Evolutionary conservation across 768 basidiomycete species (phyloP).

Genomic region (Psilocybe subaeruginosa): DNA sequence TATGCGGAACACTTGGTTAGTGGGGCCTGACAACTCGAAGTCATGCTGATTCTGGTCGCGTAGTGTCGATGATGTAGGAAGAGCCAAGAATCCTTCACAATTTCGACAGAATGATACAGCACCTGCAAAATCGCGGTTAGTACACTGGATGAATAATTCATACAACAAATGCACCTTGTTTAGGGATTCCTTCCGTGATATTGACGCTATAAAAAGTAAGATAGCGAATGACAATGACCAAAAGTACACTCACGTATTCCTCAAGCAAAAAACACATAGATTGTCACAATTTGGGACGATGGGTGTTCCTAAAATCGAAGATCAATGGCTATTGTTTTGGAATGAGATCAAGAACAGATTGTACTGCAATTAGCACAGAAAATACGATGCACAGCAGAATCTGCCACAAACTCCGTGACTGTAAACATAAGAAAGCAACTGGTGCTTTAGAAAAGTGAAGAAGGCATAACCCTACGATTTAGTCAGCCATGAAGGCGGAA

Average conservation of each 20-base stretch:
- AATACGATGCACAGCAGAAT: slow-evolving; percentile 77
- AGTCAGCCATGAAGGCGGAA: slow-evolving; percentile 15
- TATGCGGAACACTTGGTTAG: slow-evolving; percentile 90
- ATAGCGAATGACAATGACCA: neutral
- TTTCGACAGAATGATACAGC: slow-evolving; percentile 93
- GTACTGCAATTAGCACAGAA: slow-evolving; percentile 89
- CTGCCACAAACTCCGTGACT: slow-evolving; percentile 78
- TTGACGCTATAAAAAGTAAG: slow-evolving; percentile 65
- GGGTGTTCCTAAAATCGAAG: slow-evolving; percentile 59
- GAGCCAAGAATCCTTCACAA: slow-evolving; percentile 94
- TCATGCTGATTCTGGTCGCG: slow-evolving; percentile 89
- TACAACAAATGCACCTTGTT: slow-evolving; percentile 64
- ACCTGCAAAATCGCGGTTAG: slow-evolving; percentile 42
- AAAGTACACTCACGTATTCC: slow-evolving; percentile 68
- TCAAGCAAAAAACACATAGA: slow-evolving; percentile 84
- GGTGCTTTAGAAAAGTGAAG: neutral
- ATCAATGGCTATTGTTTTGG: neutral
- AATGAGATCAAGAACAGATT: slow-evolving; percentile 17
- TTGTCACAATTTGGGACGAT: slow-evolving; percentile 94
- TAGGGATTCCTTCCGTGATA: slow-evolving; percentile 97
- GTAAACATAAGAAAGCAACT: neutral
- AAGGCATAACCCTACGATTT: slow-evolving; percentile 12
- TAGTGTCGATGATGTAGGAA: slow-evolving; percentile 84
- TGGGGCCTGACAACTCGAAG: slow-evolving; percentile 56
- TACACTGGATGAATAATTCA: neutral